A percentile compares a stretch with the other conserved stretches of the same genome.
Conservation (phyloP, 2,329 filamentous ascomycete species). For the Ampelomyces quisqualis region DNA sequence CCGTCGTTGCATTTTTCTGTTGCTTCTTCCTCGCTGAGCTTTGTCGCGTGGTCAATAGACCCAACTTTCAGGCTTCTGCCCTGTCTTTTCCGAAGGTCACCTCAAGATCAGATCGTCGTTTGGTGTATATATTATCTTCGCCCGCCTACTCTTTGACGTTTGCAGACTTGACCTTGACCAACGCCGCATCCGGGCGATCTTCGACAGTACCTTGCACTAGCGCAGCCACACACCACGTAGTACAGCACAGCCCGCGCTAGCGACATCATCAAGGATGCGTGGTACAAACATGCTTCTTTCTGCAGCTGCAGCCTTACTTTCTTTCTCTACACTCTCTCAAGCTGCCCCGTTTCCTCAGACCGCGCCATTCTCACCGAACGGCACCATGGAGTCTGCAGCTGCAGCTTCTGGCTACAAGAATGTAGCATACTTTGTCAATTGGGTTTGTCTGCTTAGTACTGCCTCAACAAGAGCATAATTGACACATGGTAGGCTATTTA, state of each 20-base stretch:
- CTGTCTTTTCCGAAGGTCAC: background rate
- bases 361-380: background rate
- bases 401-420: slow-evolving; percentile 37
- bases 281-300: slow-evolving; percentile 25
- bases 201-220: slow-evolving; percentile 20
- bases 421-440: slow-evolving; percentile 44
- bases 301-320: slow-evolving; percentile 23
- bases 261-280: slow-evolving; percentile 25
- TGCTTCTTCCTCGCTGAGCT: slow-evolving; percentile 7
- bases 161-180: background rate
- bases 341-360: slow-evolving; percentile 27
- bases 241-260: slow-evolving; percentile 22
- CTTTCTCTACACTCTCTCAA: slow-evolving; percentile 17
- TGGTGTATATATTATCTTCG: slow-evolving; percentile 3
- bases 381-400: slow-evolving; percentile 18
- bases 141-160: background rate
- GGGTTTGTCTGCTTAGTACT: slow-evolving; percentile 25
- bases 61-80: slow-evolving; percentile 5
- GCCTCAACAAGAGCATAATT: slow-evolving; percentile 1
- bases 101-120: background rate
- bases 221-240: slow-evolving; percentile 24
- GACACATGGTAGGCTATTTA: slow-evolving; percentile 39
- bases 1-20: slow-evolving; percentile 29
- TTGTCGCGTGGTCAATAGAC: slow-evolving; percentile 12
- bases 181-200: slow-evolving; percentile 10